These are phyloP conservation scores for Hansenula lynferdii DNA, from an alignment of 1,139 yeast genomes.

Conservation along the genomic window DNA sequence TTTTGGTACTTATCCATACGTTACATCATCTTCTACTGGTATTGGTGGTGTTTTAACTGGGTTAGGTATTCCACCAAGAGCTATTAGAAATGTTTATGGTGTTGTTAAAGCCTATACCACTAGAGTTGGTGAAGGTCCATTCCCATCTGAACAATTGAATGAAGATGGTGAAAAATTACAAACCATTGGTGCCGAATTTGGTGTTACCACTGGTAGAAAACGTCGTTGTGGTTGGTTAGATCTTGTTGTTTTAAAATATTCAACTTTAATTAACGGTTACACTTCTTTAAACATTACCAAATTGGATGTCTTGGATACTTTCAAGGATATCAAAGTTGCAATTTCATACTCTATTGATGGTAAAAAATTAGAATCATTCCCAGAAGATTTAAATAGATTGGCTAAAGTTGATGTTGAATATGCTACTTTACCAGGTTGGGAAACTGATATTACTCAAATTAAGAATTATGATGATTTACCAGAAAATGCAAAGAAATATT, in stretches of 20 bases:
- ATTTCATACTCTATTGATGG: conserved; percentile 79
- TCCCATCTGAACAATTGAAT: conserved; percentile 96
- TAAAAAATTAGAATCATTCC: conserved; percentile 71
- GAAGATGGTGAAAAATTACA: conserved; percentile 84
- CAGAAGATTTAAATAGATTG: conserved; percentile 79
- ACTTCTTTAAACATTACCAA: conserved; percentile 92
- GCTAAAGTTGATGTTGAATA: conserved; percentile 91
- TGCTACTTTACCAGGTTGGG: conserved; percentile 93
- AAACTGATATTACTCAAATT: conserved; percentile 71
- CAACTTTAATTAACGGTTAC: conserved; percentile 89
- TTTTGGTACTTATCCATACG: conserved; percentile 97
- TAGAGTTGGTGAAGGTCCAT: conserved; percentile 99
- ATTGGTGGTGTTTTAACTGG: conserved; percentile 99
- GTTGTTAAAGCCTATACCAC: conserved; percentile 98
- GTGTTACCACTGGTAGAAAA: conserved; percentile 99
- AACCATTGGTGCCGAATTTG: conserved; percentile 89
- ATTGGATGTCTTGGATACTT: conserved; percentile 87
- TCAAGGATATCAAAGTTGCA: conserved; percentile 84
- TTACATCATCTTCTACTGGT: conserved; percentile 92
- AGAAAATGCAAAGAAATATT: conserved; percentile 77
- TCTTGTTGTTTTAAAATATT: conserved; percentile 88
- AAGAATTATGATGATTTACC: conserved; percentile 76
- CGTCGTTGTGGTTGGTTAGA: conserved; percentile 99
- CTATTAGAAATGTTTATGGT: conserved; percentile 80
- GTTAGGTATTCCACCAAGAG: conserved; percentile 86